Percentiles rank a stretch among this genome's conserved stretches.
Conservation (phyloP, 2,329 filamentous ascomycete genomes). For the Samsoniella hepiali region DNA sequence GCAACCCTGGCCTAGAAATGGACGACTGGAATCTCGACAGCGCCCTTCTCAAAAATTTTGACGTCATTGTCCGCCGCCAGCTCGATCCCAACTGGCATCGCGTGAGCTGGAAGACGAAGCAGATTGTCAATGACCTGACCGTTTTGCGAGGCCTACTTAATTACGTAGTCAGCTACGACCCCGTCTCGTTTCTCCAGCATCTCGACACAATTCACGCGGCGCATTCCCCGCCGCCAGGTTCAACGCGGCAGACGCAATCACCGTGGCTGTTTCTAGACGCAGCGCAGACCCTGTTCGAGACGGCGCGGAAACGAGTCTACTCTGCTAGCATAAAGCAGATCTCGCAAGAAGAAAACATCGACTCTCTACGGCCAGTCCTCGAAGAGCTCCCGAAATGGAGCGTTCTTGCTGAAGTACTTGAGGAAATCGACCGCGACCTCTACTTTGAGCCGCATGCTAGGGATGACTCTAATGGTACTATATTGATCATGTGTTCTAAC, state of each 20-base stretch:
- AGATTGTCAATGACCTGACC: slow-evolving; percentile 86
- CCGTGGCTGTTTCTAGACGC: slow-evolving; percentile 97
- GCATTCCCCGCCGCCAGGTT: slow-evolving; percentile 82
- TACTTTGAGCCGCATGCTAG: slow-evolving; percentile 75
- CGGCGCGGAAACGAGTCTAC: slow-evolving; percentile 84
- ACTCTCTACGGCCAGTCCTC: slow-evolving; percentile 73
- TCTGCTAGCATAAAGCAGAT: slow-evolving; percentile 60
- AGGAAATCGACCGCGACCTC: slow-evolving; percentile 88
- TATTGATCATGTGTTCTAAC: slow-evolving; percentile 93
- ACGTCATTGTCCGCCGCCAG: slow-evolving; percentile 81
- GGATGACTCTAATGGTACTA: slow-evolving; percentile 86
- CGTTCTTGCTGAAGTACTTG: slow-evolving; percentile 81
- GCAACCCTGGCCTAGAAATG: slow-evolving; percentile 86
- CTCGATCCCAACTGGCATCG: slow-evolving; percentile 97
- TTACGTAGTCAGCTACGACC: slow-evolving; percentile 78
- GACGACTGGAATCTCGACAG: slow-evolving; percentile 96
- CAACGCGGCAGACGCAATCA: slow-evolving; percentile 82
- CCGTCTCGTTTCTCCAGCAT: slow-evolving; percentile 87
- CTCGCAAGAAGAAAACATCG: slow-evolving; percentile 43
- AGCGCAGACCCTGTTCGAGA: slow-evolving; percentile 89
- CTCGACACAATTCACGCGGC: slow-evolving; percentile 91
- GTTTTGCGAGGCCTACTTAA: slow-evolving; percentile 81
- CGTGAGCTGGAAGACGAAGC: slow-evolving; percentile 89
- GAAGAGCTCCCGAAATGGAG: slow-evolving; percentile 96
- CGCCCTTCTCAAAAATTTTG: slow-evolving; percentile 88